A percentile compares a stretch with the other conserved stretches of the same genome.
Conservation (phyloP, 768 basidiomycete genomes). For the Dacryopinax primogenitus region DNA sequence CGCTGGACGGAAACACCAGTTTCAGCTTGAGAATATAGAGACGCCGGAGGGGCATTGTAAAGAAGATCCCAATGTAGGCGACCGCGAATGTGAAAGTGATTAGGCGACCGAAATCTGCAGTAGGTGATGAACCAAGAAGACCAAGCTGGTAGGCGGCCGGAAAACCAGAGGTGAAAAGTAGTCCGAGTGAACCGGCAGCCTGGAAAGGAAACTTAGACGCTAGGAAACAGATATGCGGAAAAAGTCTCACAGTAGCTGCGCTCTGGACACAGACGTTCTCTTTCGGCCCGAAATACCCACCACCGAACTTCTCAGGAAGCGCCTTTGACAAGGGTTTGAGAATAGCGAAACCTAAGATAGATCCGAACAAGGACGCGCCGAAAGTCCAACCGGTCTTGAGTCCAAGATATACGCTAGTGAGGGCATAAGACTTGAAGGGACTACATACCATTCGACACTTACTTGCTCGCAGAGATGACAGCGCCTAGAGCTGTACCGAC, state of each 20-base stretch:
- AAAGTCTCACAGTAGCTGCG: constrained; percentile 46
- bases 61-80: constrained; percentile 52
- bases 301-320: constrained; percentile 37
- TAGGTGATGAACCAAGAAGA: constrained; percentile 35
- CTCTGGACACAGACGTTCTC: constrained; percentile 54
- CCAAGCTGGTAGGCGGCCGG: constrained; percentile 48
- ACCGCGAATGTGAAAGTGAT: constrained; percentile 43
- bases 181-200: constrained; percentile 28
- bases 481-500: constrained; percentile 42
- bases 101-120: constrained; percentile 42
- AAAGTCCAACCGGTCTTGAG: constrained; percentile 58
- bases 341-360: constrained; percentile 50
- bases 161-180: constrained; percentile 46
- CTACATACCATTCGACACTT: too few relatives aligned
- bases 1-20: constrained; percentile 49
- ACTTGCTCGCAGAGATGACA: constrained; percentile 38
- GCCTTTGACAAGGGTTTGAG: constrained; percentile 43
- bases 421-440: too few relatives aligned
- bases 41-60: constrained; percentile 49
- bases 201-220: too few relatives aligned
- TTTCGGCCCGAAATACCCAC: constrained; percentile 48
- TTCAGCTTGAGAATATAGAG: constrained; percentile 53
- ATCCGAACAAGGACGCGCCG: constrained; percentile 49
- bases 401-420: constrained; percentile 49
- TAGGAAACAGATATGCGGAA: too few relatives aligned